These are phyloP conservation scores for Avena insularis DNA, from an alignment of 176 grass and related monocot genomes.

Conservation along the genomic window DNA sequence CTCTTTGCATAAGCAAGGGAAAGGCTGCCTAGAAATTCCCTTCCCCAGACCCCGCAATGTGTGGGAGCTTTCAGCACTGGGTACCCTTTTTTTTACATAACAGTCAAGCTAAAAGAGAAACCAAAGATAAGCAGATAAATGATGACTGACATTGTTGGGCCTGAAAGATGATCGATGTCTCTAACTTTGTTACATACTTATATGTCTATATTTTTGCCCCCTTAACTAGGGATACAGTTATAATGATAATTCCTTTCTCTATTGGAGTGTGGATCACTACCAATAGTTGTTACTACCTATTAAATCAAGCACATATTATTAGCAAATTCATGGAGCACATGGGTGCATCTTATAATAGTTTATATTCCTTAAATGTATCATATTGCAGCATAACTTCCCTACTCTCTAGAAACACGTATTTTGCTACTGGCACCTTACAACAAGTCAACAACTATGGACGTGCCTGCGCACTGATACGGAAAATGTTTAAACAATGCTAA, in stretches of 20 bases:
- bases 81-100: constrained; percentile 7
- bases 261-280: constrained; percentile 5
- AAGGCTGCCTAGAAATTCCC: too few species aligned
- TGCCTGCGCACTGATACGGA: constrained; percentile 2
- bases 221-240: background rate
- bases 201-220: background rate
- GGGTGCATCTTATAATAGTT: background rate
- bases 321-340: background rate
- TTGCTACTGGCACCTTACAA: background rate
- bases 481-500: background rate
- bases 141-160: background rate
- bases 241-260: constrained; percentile 4
- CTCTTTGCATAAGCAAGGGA: too few species aligned
- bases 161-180: background rate
- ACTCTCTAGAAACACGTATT: background rate
- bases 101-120: background rate
- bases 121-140: background rate
- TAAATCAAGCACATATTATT: constrained; percentile 12
- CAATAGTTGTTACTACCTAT: background rate
- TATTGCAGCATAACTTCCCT: background rate
- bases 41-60: too few species aligned
- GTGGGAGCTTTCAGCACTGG: too few species aligned
- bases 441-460: background rate
- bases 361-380: constrained; percentile 10
- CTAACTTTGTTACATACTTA: background rate